These are phyloP conservation scores for Fraxinus americana DNA, from an alignment of 257 asterid species.

Conservation along the genomic window DNA sequence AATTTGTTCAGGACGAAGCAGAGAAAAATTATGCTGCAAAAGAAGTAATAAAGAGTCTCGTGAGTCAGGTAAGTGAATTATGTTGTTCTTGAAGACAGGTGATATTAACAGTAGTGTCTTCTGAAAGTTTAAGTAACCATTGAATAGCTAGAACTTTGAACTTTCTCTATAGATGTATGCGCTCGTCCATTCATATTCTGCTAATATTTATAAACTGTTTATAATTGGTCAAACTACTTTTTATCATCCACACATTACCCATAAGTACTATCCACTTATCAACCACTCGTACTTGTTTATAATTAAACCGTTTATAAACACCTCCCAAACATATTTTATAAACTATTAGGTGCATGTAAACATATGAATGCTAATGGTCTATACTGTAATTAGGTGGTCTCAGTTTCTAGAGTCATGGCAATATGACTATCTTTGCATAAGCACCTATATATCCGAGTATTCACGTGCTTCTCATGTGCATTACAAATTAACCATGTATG, in stretches of 20 bases:
- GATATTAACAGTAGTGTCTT: constrained; percentile 10
- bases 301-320: too few species aligned
- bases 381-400: not conserved
- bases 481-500: not conserved
- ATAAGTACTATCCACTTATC: too few species aligned
- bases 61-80: constrained; percentile 46
- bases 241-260: too few species aligned
- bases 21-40: constrained; percentile 56
- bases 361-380: not conserved
- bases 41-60: constrained; percentile 55
- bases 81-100: not conserved
- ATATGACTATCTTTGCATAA: not conserved
- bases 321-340: not conserved
- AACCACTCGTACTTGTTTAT: too few species aligned
- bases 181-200: not conserved
- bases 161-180: not conserved
- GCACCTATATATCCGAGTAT: not conserved
- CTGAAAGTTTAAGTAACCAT: constrained; percentile 10
- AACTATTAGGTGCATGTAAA: not conserved
- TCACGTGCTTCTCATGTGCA: not conserved
- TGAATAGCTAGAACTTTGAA: constrained; percentile 10
- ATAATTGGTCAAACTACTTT: too few species aligned
- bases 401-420: not conserved
- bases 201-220: too few species aligned
- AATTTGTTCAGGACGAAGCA: constrained; percentile 43